Base-by-base conservation (phyloP, 1,284 basidiomycete genomes). In the Violaceomyces palustris region DNA sequence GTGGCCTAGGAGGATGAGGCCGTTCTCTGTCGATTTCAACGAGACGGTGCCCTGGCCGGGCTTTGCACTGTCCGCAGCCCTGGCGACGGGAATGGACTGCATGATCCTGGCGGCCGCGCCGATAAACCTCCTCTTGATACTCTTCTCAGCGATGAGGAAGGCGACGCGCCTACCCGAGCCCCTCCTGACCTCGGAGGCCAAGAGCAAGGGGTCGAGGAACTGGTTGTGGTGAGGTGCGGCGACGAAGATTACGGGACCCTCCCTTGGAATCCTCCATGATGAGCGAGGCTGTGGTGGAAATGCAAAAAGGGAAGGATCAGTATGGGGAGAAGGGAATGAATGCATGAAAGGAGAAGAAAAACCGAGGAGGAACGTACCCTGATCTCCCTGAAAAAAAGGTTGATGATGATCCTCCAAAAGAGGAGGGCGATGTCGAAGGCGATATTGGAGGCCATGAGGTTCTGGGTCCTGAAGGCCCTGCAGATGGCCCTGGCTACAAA, bases 381-480 rank as follows among this genome's bases (percentile, higher is more conserved):
- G 65, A 98, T 86, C 77, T 98, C 93, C 52, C 94, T 80, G 79
- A 99, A 98, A 80, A 98, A 98, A 64, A 98, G 85, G 75, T 88
- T 89, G 65, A 88, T 88, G 52, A 98, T 81, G 18, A 83, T 78
- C 47, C 85, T 78, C 87, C 87, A 71, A 25, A 74, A 66, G 35
- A 64, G 45, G 33, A 74, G 68, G 17, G 69, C 57, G 28, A 75
- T 35, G 47, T 76, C 75, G 50, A 75, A 76, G 10, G 69, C 61
- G 32, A 70, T 52, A 50, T 72, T 70, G 37, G 69, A 66, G 19
- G 67, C 62, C 53, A 69, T 66, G 40, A 67, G 46, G 41, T 58
- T 50, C 17, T 60, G 60, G 10, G 50, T 45, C n/a, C 50, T 35
- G 23, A 71, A 52, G 17, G 61, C 46, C 11, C 58, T 54, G 27